Base-by-base conservation (phyloP, 345 rosid genomes). In the Brassica incana region DNA sequence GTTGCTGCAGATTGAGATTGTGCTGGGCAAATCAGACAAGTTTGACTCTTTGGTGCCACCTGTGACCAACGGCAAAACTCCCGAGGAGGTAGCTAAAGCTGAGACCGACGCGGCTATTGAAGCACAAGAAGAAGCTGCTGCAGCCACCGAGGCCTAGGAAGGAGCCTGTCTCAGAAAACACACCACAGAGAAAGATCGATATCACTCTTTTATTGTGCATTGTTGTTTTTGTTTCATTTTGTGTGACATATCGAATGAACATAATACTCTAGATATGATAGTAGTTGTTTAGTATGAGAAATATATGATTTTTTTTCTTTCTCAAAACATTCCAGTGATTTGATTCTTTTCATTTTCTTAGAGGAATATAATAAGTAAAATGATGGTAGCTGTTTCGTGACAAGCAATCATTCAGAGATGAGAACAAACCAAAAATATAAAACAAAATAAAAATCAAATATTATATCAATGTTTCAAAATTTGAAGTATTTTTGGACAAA, bases 11-110 rank as follows among this genome's bases (percentile, higher is more conserved):
- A 93, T 91, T 16, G 97, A 91, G 86, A 93, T 90, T 18, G 91
- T 89, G 75, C 75, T 91, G 81, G 88, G 86, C 10, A 91, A 89
- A 54, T 88, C 95, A 2, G 95, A 89, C 52, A 91, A 91, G 54
- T 93, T 90, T 30, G 95, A 91, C 58, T 72, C 82, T 15, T 74
- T 93, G 85, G 87, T 91, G 88, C 77, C 75, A 16, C 79, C 87
- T 18, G 80, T 80, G 10, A 77, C 82, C 15, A 27, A 29, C 12
- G 76, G 84, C 0, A 80, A 63, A 23, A 64, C 77, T 0, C 80
- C 73, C 4, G 80, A 76, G 77, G 80, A 65, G 11, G 79, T 27
- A 74, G 71, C 75, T 1, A 80, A 38, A 11, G 80, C 81, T 32
- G 83, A 74, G 67, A 69, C 83, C 0, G 79, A 75, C 2, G 62